Base-by-base conservation (phyloP, 2,329 filamentous ascomycete genomes). In the Septoria linicola region DNA sequence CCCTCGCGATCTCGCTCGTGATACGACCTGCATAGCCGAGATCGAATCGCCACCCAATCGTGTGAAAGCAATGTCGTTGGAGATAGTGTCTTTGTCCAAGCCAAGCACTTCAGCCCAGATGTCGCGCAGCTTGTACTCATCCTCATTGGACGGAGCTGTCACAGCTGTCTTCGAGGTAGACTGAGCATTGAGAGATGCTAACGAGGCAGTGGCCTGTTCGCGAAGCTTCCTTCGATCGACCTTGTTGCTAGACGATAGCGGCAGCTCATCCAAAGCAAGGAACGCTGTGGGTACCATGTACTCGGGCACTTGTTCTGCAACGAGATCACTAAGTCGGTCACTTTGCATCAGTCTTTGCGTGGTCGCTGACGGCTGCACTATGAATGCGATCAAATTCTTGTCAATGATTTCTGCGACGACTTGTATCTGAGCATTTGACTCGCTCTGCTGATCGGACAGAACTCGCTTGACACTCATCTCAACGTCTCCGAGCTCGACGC, bases 401-500 rank as follows among this genome's bases (percentile, higher is more conserved):
- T 30, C 10, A 11, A 17, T 25, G n/a, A 37, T 17, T 27, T 46
- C 43, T 3, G 21, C 43, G 8, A 27, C 35, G 21, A 46, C 25
- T 13, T 34, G 8, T 4, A 46, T 21, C 6, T 8, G 25, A 7
- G 14, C 32, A 11, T 35, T 10, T 10, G 31, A 23, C 27, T 45
- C 1, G 5, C 19, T 14, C 11, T 39, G 13, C 6, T 39, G 11
- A 30, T 55, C 34, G 8, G 47, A 34, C 7, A 56, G 20, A 17
- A 39, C 23, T 14, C 37, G 31, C 13, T 42, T 20, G 8, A 27
- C 21, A 13, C 35, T 35, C 8, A 21, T 53, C 49, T 14, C 85
- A 40, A 95, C 84, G 62, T 92, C 89, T 1, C 80, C 79, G 10
- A 89, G 77, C 63, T 93, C 88, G 30, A 95, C 82, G 36, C 86